Percentiles rank a stretch among this genome's conserved stretches.
Conservation (phyloP, 139 green algal genomes). For the Chlamydomonas schloesseri region DNA sequence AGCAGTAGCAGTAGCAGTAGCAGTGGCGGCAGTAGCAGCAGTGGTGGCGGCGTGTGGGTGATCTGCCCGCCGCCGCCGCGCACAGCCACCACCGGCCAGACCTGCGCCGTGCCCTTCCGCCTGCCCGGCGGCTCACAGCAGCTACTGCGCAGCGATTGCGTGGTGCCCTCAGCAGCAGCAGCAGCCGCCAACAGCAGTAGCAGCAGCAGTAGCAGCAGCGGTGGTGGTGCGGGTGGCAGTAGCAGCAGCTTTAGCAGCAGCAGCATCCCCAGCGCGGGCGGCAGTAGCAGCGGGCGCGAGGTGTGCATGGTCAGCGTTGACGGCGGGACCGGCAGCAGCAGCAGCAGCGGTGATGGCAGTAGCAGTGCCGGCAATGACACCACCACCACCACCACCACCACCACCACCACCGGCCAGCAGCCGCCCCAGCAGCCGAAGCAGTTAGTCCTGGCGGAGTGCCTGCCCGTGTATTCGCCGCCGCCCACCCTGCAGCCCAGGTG, state of each 20-base stretch:
- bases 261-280: neutral
- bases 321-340: neutral
- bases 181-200: neutral
- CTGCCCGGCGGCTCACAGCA: neutral
- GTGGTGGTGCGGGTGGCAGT: neutral
- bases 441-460: neutral
- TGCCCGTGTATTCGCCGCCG: conserved; percentile 16
- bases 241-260: neutral
- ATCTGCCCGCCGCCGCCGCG: conserved; percentile 30
- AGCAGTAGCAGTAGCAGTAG: too few species aligned
- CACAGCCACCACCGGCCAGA: conserved; percentile 3
- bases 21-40: neutral
- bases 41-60: conserved; percentile 13
- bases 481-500: conserved; percentile 40
- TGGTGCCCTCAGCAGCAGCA: neutral
- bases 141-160: conserved; percentile 27
- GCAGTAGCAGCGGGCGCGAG: neutral
- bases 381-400: too few species aligned
- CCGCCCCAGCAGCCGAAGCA: too few species aligned
- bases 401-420: too few species aligned
- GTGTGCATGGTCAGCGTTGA: neutral
- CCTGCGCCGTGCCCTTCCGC: conserved; percentile 27
- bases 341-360: too few species aligned
- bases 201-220: neutral
- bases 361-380: too few species aligned